A percentile compares a stretch with the other conserved stretches of the same genome.
These are phyloP conservation scores for Penicillium goetzii DNA, from an alignment of 495 filamentous ascomycete species.

Conservation along the genomic window DNA sequence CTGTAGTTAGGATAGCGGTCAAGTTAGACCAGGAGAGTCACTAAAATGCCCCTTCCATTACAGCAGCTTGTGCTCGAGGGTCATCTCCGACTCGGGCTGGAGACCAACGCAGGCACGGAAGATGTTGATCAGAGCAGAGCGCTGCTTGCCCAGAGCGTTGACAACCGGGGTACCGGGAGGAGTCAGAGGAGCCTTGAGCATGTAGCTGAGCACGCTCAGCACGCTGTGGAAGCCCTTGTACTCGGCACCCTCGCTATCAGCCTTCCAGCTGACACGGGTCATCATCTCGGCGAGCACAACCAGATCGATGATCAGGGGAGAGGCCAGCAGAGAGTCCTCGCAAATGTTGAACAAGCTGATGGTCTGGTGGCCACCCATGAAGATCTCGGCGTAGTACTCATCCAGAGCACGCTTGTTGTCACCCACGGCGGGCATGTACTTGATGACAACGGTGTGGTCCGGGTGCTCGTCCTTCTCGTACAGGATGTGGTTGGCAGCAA, in stretches of 20 bases:
- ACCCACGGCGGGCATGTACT: slow-evolving; percentile 99
- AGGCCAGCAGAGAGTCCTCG: slow-evolving; percentile 97
- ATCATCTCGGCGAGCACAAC: slow-evolving; percentile 93
- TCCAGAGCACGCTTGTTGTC: slow-evolving; percentile 99
- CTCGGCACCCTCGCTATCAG: slow-evolving; percentile 61
- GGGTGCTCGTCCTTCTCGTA: slow-evolving; percentile 89
- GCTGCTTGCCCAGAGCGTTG: slow-evolving; percentile 96
- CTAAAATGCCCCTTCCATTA: slow-evolving; percentile 30
- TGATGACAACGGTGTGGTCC: slow-evolving; percentile 90
- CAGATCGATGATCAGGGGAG: slow-evolving; percentile 95
- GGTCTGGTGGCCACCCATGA: slow-evolving; percentile 97
- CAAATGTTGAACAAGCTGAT: slow-evolving; percentile 99
- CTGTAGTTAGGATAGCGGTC: slow-evolving; percentile 35
- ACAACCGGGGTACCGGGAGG: slow-evolving; percentile 95
- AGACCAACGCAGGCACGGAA: slow-evolving; percentile 98
- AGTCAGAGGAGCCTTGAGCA: slow-evolving; percentile 98
- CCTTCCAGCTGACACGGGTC: slow-evolving; percentile 94
- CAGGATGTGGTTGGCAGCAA: slow-evolving; percentile 87
- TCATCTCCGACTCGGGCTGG: slow-evolving; percentile 99
- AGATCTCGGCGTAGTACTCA: slow-evolving; percentile 99
- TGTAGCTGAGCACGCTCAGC: slow-evolving; percentile 96
- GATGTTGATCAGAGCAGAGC: slow-evolving; percentile 93
- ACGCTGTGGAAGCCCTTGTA: slow-evolving; percentile 97
- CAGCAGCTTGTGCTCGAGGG: slow-evolving; percentile 98
- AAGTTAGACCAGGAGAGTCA: not conserved